phyloP scores from a whole-genome alignment of 352 stramenopile species.

The Plasmopara muralis region DNA sequence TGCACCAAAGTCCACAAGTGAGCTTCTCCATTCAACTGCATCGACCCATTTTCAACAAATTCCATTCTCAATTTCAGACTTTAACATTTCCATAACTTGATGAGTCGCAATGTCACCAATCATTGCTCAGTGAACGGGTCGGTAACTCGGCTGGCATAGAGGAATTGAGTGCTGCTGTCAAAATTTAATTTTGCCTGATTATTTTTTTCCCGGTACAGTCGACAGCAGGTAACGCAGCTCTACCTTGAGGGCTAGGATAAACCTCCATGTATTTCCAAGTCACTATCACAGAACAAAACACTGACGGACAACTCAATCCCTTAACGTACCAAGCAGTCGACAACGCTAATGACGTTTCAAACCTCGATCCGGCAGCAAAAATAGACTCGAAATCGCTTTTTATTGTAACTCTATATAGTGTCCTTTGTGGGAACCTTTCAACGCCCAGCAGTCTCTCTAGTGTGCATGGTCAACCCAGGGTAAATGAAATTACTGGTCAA shows the following conservation, averaged over 20 bases:
- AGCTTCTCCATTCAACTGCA: too few species aligned
- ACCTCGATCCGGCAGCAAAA: constrained; percentile 15
- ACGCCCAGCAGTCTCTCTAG: constrained; percentile 7
- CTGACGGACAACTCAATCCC: neutral
- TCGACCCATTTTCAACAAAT: too few species aligned
- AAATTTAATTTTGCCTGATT: too few species aligned
- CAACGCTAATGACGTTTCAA: neutral
- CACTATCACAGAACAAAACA: constrained; percentile 11
- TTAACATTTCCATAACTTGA: too few species aligned
- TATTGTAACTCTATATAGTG: constrained; percentile 38
- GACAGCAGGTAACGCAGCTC: too few species aligned
- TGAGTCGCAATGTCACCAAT: too few species aligned
- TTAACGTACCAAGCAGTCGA: constrained; percentile 11
- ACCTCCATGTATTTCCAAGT: constrained; percentile 11
- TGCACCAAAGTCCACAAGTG: too few species aligned
- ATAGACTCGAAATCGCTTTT: constrained; percentile 20
- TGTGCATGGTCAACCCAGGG: constrained; percentile 2
- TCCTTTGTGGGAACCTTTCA: constrained; percentile 14
- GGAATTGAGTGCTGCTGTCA: too few species aligned
- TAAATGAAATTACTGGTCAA: constrained; percentile 11
- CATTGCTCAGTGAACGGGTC: too few species aligned
- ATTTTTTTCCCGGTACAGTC: too few species aligned
- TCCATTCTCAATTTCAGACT: too few species aligned
- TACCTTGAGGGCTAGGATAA: neutral
- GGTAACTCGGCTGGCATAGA: too few species aligned